Base-by-base conservation (phyloP, 1,284 basidiomycete genomes). In the Vanrija sp. region DNA sequence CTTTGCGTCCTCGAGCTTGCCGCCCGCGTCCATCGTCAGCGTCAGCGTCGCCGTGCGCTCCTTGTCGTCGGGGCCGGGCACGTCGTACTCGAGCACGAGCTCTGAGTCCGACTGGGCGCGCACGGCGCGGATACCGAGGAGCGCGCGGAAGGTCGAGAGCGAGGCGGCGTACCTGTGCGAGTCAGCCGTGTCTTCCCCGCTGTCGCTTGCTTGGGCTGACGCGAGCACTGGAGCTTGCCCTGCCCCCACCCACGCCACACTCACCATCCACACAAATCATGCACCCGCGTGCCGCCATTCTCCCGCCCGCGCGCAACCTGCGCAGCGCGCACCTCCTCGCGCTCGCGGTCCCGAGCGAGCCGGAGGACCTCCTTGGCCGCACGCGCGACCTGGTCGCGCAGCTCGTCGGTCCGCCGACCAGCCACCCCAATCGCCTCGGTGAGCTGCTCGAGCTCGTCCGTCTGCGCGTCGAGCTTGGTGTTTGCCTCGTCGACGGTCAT, bases 401-500 rank as follows among this genome's bases (percentile, higher is more conserved):
- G 78, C 5, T 72, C 76, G 18, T 83, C 82, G n/a, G 86, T 79
- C 48, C 70, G 71, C 40, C 71, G 68, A 19, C 79, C 79, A 19
- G 81, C 65, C 10, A 64, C 62, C 46, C 80, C 79, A 9, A 82
- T 73, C 49, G 84, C 79, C 46, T 87, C 85, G 43, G 83, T 84
- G 29, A 88, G 75, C n/a, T 72, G 74, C 66, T 89, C 85, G 82
- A 92, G 87, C 67, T 88, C 83, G 10, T 75, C 79, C 14, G 86
- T 82, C 66, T 91, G 89, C 16, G 80, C 79, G 10, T 85, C 84
- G 3, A 91, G 82, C 56, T 85, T 83, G 55, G 85, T 80, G 54
- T 84, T 83, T 0, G 90, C 90, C 49, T 85, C 79, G 5, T 83
- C 74, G 29, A 87, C 82, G 0, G 90, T 92, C 49, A 91, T 75